These are phyloP conservation scores for Lentinula edodes DNA, from an alignment of 768 basidiomycete species.

Conservation along the genomic window DNA sequence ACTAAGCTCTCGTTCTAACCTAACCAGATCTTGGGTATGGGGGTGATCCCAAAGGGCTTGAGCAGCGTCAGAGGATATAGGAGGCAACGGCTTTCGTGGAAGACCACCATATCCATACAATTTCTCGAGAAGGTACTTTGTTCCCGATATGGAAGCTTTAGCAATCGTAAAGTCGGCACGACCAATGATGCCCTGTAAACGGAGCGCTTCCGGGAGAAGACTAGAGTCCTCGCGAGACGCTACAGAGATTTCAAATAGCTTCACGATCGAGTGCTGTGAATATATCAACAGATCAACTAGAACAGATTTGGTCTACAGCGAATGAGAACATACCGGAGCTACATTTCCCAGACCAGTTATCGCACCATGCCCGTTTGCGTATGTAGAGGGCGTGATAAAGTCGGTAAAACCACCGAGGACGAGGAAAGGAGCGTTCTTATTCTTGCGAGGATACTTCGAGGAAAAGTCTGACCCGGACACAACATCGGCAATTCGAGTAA, in stretches of 20 bases:
- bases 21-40: slow-evolving; percentile 63
- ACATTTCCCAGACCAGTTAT: slow-evolving; percentile 88
- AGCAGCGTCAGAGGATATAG: slow-evolving; percentile 50
- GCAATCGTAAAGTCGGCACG: slow-evolving; percentile 78
- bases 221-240: slow-evolving; percentile 49
- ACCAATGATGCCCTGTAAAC: slow-evolving; percentile 75
- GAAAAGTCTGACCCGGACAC: slow-evolving; percentile 55
- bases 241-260: slow-evolving; percentile 59
- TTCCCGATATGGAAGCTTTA: slow-evolving; percentile 72
- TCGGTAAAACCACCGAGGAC: slow-evolving; percentile 85
- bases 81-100: slow-evolving; percentile 74
- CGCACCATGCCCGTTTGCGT: slow-evolving; percentile 77
- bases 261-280: slow-evolving; percentile 48
- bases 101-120: slow-evolving; percentile 76
- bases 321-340: slow-evolving; percentile 50
- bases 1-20: slow-evolving; percentile 52
- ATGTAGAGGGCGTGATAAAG: slow-evolving; percentile 70
- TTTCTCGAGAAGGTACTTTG: slow-evolving; percentile 74
- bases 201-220: slow-evolving; percentile 62
- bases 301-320: neutral
- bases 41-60: slow-evolving; percentile 66
- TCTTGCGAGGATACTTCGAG: slow-evolving; percentile 53
- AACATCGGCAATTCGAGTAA: slow-evolving; percentile 74
- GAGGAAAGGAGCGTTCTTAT: slow-evolving; percentile 63
- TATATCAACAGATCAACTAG: neutral